Base-by-base conservation (phyloP, 352 stramenopile genomes). In the Blastocystis sp. region DNA sequence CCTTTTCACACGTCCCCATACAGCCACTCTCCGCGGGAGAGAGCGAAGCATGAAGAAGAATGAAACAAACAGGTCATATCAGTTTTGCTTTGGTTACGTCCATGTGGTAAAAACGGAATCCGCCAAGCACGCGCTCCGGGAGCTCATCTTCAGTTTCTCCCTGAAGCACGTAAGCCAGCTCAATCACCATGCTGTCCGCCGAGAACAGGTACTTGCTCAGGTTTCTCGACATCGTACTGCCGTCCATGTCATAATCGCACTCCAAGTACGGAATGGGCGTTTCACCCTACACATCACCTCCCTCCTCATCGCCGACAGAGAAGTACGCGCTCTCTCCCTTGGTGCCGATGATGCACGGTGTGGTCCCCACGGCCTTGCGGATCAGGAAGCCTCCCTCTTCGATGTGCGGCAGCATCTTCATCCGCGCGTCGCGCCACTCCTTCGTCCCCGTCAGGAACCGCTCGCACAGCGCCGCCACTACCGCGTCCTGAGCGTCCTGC, bases 301-400 rank as follows among this genome's bases (percentile, higher is more conserved):
- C 2, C 38, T 11, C 10, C 7, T 5, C 34, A 11, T 69, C 38
- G 5, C 14, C 38, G 11, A 74, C 78, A 52, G 40, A 34, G 34
- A 48, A 88, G 45, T 88, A 88, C 11, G 60, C 10, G 45, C 64
- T 79, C 48, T 76, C 56, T 43, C 78, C 78, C 78, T 88, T 88
- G 14, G 38, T 88, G 14, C 78, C 78, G 21, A 88, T 76, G 10
- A 88, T 28, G 43, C 64, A 76, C 34, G 78, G 78, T 14, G 78
- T 88, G 9, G 70, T 77, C 10, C 78, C 78, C 4, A 88, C 78
- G 2, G 62, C 62, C 52, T 88, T 88, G 28, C 66, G 62, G 21
- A 88, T 60, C n/a, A 88, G 38, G 70, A 69, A 88, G 10, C 78
- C 53, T 88, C 78, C 78, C 43, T 88, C 78, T n/a, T 62, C 78